Evolutionary conservation across 441 rosid species (phyloP), one percentile per base, ranked within the genome.

Genomic region (Dalechampia spathulata): DNA sequence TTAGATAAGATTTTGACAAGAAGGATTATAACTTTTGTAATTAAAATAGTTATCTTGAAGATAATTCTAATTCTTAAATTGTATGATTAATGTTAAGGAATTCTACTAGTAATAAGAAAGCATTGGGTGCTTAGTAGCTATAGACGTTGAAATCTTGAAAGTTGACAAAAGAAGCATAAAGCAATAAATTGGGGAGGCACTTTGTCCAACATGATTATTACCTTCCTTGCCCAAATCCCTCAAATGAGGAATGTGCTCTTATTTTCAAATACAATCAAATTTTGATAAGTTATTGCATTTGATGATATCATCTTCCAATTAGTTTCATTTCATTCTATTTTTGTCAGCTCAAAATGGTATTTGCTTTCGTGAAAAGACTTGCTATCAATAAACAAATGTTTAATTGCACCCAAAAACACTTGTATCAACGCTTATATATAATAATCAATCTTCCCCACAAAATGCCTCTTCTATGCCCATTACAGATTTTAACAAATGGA

Each of bases 371-470:
- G 2, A 38, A 7, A 28, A 28, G 4, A 16, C 0, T 40, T 1
- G 20, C 44, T n/a, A 15, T 40, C 16, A 38, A 13, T 7, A 7
- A 38, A 38, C 1, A 34, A 34, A 34, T 34, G 38, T 1, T 34
- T 34, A 34, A 34, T 34, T 34, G 10, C 38, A 34, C 5, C 38
- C 2, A 1, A 46, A 22, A 11, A 46, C 13, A 22, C 28, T 52
- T 36, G 1, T 23, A 26, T 15, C n/a, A n/a, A n/a, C n/a, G n/a
- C n/a, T n/a, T n/a, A n/a, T n/a, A n/a, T n/a, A n/a, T n/a, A n/a
- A n/a, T n/a, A n/a, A n/a, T n/a, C n/a, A 41, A 7, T 43, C 34
- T 30, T 23, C 30, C 61, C 47, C 51, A 56, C 62, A 49, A 48
- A 48, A 63, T 56, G 52, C 39, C 7, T 17, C 58, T 43, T n/a